Evolutionary conservation across 345 rosid species (phyloP).

Genomic region (Dipteronia dyeriana): DNA sequence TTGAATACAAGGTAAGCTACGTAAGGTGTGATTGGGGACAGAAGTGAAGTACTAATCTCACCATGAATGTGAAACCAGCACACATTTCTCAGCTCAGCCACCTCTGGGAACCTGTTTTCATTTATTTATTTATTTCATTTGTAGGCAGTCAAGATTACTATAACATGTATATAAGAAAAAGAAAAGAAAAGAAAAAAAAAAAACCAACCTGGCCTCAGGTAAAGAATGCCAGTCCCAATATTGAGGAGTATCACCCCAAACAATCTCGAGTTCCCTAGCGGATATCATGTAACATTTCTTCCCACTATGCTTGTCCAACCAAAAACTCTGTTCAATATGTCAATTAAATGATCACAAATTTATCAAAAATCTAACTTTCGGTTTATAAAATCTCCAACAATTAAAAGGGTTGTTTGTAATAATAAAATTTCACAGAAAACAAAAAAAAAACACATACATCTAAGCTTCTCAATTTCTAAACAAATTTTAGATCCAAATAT

Average conservation of each 20-base stretch:
- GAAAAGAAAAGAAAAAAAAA: background rate
- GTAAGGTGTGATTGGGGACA: conserved; percentile 25
- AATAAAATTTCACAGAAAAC: too few species aligned
- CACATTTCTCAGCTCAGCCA: conserved; percentile 27
- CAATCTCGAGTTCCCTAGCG: background rate
- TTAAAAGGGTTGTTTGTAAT: too few species aligned
- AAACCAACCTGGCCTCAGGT: background rate
- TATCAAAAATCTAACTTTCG: background rate
- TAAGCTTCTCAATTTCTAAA: too few species aligned
- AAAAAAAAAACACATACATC: too few species aligned
- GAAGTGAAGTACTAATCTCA: conserved; percentile 15
- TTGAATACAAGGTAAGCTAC: conserved; percentile 2
- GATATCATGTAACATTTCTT: background rate
- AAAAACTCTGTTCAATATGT: background rate
- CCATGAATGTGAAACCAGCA: conserved; percentile 39
- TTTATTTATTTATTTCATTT: too few species aligned
- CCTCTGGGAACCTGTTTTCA: conserved; percentile 26
- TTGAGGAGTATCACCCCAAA: background rate
- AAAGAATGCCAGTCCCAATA: background rate
- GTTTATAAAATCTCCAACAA: too few species aligned
- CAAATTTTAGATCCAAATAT: background rate
- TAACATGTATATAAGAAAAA: too few species aligned
- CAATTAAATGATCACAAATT: background rate
- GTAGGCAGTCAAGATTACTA: too few species aligned
- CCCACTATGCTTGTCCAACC: background rate